phyloP scores from a whole-genome alignment of 2,329 filamentous ascomycete species.

The Fusarium zealandicum region DNA sequence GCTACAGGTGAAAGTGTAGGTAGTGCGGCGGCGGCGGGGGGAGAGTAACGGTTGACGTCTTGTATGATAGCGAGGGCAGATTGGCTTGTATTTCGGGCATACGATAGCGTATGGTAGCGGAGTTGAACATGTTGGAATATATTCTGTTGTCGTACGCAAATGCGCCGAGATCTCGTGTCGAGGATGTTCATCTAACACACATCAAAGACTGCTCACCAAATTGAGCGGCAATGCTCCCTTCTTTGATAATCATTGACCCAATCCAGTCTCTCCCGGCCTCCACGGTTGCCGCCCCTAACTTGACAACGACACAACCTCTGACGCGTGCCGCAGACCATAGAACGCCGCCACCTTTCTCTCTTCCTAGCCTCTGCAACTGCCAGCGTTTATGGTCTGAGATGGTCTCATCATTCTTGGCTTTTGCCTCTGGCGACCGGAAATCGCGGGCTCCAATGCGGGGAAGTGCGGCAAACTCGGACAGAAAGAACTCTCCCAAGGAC shows the following conservation, averaged over 20 bases:
- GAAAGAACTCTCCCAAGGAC: slow-evolving; percentile 73
- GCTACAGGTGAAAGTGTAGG: background rate
- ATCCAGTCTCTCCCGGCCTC: slow-evolving; percentile 86
- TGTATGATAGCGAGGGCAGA: background rate
- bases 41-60: background rate
- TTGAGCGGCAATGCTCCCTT: slow-evolving; percentile 72
- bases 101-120: background rate
- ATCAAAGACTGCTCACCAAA: slow-evolving; percentile 86
- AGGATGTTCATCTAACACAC: slow-evolving; percentile 65
- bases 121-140: background rate
- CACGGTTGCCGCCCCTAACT: slow-evolving; percentile 84
- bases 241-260: slow-evolving; percentile 73
- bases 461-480: slow-evolving; percentile 77
- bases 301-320: slow-evolving; percentile 85
- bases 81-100: background rate
- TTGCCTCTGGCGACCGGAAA: slow-evolving; percentile 67
- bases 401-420: slow-evolving; percentile 46
- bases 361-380: slow-evolving; percentile 61
- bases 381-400: slow-evolving; percentile 57
- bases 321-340: slow-evolving; percentile 85
- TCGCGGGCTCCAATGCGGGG: slow-evolving; percentile 85
- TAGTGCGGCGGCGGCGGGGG: background rate
- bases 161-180: no score
- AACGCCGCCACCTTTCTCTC: slow-evolving; percentile 67
- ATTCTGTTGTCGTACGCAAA: no score